These are phyloP conservation scores for Colletotrichum sp. DNA, from an alignment of 2,329 filamentous ascomycete species.

Conservation along the genomic window DNA sequence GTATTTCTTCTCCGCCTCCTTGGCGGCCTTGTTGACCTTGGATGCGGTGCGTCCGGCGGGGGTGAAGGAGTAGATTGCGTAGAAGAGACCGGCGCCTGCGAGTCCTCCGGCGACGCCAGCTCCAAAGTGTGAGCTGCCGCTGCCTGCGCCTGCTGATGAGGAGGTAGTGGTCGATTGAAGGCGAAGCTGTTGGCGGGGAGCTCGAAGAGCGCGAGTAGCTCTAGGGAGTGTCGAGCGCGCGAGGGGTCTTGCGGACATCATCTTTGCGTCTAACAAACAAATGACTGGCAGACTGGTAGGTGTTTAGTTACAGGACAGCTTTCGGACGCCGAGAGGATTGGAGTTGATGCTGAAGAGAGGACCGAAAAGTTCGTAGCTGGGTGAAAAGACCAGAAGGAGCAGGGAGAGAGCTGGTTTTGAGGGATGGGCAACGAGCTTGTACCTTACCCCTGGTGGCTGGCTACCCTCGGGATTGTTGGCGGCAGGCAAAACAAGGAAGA, in stretches of 20 bases:
- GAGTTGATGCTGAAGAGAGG: background rate
- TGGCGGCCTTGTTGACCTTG: conserved; percentile 51
- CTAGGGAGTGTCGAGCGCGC: conserved; percentile 30
- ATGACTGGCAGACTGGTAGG: background rate
- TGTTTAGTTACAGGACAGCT: background rate
- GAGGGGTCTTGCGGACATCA: conserved; percentile 35
- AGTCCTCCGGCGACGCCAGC: conserved; percentile 50
- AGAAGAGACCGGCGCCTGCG: conserved; percentile 46
- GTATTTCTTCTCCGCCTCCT: conserved; percentile 66
- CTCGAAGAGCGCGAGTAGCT: conserved; percentile 29
- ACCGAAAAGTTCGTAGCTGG: background rate
- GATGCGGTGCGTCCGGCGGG: conserved; percentile 45
- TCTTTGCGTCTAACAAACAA: conserved; percentile 21
- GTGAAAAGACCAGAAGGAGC: background rate
- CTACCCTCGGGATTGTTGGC: background rate
- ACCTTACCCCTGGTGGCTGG: background rate
- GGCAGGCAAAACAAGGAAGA: background rate
- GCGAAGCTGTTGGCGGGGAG: conserved; percentile 35
- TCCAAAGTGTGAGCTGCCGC: conserved; percentile 37
- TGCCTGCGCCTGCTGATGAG: conserved; percentile 20
- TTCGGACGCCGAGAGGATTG: background rate
- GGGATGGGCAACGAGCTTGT: background rate
- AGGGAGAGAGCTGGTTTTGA: background rate
- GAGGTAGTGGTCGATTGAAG: conserved; percentile 46
- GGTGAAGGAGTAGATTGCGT: conserved; percentile 48